Percentiles rank a stretch among this genome's conserved stretches.
Evolutionary conservation across 2,329 filamentous ascomycete species (phyloP).

Genomic region (Penicillium sumatraense): DNA sequence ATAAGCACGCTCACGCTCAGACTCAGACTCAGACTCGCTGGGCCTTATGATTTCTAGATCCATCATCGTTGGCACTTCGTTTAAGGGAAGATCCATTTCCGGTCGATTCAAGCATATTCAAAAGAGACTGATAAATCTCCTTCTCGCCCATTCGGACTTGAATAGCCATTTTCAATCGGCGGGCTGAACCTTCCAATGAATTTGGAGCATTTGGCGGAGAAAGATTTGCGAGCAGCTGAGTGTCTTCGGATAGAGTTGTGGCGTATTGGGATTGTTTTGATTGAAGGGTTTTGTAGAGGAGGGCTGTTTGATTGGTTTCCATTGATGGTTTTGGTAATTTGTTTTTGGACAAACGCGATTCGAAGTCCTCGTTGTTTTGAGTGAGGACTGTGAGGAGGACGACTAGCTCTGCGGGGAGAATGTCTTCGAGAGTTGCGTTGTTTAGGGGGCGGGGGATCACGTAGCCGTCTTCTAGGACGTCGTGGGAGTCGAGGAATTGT

Average conservation of each 20-base stretch:
- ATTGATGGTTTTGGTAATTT: constrained; percentile 43
- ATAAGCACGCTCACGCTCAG: no score
- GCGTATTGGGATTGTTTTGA: constrained; percentile 52
- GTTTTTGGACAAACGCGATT: constrained; percentile 38
- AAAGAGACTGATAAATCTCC: constrained; percentile 63
- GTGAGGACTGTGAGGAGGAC: constrained; percentile 42
- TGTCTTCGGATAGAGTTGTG: constrained; percentile 59
- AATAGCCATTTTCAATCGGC: constrained; percentile 62
- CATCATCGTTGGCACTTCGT: constrained; percentile 33
- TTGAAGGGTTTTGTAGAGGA: constrained; percentile 41
- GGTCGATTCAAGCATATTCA: constrained; percentile 41
- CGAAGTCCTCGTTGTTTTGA: constrained; percentile 37
- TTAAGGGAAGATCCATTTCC: constrained; percentile 33
- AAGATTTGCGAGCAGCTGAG: constrained; percentile 43
- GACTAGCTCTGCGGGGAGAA: constrained; percentile 45
- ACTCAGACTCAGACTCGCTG: constrained; percentile 30
- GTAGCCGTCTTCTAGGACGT: constrained; percentile 74
- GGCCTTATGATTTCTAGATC: constrained; percentile 35
- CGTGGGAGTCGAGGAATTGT: constrained; percentile 64
- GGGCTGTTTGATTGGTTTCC: constrained; percentile 30
- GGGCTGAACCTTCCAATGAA: constrained; percentile 38
- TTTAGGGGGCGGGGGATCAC: constrained; percentile 55
- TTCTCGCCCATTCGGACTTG: constrained; percentile 75
- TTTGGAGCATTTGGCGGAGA: constrained; percentile 35
- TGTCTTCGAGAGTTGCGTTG: constrained; percentile 35